These are phyloP conservation scores for Ceratocystiopsis minuta DNA, from an alignment of 2,329 filamentous ascomycete species.

Conservation along the genomic window DNA sequence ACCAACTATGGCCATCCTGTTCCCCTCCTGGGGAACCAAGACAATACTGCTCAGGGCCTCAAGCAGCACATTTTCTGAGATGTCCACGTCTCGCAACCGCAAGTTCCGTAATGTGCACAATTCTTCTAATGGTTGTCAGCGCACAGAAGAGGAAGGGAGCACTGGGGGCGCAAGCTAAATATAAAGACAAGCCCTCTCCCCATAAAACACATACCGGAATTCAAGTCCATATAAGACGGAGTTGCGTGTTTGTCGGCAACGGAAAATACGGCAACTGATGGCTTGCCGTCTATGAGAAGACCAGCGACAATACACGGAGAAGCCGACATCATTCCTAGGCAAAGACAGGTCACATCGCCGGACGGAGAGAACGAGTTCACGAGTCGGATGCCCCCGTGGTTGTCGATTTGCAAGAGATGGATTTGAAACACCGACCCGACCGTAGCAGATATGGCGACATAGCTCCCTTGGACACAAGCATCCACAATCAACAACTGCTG, in stretches of 20 bases:
- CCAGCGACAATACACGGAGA: slow-evolving; percentile 18
- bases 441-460: slow-evolving; percentile 26
- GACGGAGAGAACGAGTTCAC: slow-evolving; percentile 17
- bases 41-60: slow-evolving; percentile 31
- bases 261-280: slow-evolving; percentile 7
- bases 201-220: slow-evolving; percentile 9
- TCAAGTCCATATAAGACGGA: slow-evolving; percentile 9
- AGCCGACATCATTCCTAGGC: slow-evolving; percentile 14
- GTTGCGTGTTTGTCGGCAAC: not conserved
- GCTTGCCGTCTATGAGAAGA: slow-evolving; percentile 15
- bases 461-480: slow-evolving; percentile 21
- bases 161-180: no score
- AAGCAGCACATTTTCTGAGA: slow-evolving; percentile 1
- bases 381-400: slow-evolving; percentile 12
- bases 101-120: not conserved
- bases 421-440: slow-evolving; percentile 19
- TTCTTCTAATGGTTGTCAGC: not conserved
- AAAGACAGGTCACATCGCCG: slow-evolving; percentile 32
- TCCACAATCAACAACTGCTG: slow-evolving; percentile 17
- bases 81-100: not conserved
- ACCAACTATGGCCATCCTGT: slow-evolving; percentile 17
- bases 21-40: slow-evolving; percentile 7
- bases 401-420: slow-evolving; percentile 19
- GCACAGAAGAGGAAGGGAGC: no score
- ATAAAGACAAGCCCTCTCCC: no score